phyloP scores from a whole-genome alignment of 768 basidiomycete genomes.

The Tulasnella sp. region DNA sequence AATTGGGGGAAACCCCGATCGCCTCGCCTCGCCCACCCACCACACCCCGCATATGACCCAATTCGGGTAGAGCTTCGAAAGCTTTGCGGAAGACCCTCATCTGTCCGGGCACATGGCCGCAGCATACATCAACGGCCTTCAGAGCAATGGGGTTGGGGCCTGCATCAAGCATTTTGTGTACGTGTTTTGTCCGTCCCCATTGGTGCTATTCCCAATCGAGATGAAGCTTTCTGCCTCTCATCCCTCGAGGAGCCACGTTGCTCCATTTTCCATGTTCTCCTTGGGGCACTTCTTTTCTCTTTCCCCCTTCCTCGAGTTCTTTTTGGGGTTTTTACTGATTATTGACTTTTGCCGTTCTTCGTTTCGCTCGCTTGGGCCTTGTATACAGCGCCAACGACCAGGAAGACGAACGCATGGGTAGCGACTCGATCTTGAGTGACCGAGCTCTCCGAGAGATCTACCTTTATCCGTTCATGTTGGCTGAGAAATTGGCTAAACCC shows the following conservation, averaged over 20 bases:
- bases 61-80: slow-evolving; percentile 6
- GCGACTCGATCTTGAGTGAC: slow-evolving; percentile 61
- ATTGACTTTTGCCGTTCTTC: too few species aligned
- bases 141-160: slow-evolving; percentile 60
- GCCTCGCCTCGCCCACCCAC: neutral
- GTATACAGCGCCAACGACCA: slow-evolving; percentile 53
- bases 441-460: slow-evolving; percentile 71
- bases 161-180: slow-evolving; percentile 64
- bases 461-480: slow-evolving; percentile 67
- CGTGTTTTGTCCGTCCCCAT: neutral
- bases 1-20: neutral
- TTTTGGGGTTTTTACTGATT: too few species aligned
- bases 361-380: too few species aligned
- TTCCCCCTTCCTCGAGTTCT: too few species aligned
- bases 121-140: slow-evolving; percentile 68
- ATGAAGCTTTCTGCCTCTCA: neutral
- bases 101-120: slow-evolving; percentile 67
- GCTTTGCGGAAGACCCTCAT: slow-evolving; percentile 59
- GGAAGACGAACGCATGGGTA: slow-evolving; percentile 63
- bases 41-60: neutral
- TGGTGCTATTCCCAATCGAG: neutral
- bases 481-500: slow-evolving; percentile 39
- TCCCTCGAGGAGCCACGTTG: neutral
- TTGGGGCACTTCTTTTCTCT: neutral
- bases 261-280: neutral